Conservation (phyloP, 1,284 basidiomycete genomes). For the Irpex lacteus region DNA sequence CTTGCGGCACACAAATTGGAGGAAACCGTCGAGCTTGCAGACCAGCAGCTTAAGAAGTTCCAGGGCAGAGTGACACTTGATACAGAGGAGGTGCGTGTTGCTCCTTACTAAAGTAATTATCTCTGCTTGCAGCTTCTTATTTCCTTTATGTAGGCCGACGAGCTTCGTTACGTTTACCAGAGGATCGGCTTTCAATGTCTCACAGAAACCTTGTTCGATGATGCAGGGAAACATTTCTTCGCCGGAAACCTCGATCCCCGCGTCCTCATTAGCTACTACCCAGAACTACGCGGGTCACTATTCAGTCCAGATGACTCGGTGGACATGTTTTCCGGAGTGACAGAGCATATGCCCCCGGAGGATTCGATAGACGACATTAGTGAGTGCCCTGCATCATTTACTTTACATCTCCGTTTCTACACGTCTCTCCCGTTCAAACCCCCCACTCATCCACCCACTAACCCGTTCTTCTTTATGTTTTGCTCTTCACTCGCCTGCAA, state of each 20-base stretch:
- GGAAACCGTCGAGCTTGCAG: conserved; percentile 63
- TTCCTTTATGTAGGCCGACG: conserved; percentile 46
- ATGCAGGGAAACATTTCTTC: conserved; percentile 73
- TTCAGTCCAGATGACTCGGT: conserved; percentile 46
- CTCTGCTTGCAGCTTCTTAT: background rate
- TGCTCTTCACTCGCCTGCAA: conserved; percentile 17
- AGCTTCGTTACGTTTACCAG: conserved; percentile 74
- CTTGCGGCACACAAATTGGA: conserved; percentile 62
- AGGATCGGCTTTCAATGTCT: conserved; percentile 74
- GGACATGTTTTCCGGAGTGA: conserved; percentile 66
- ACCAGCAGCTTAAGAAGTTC: conserved; percentile 55
- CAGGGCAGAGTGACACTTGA: conserved; percentile 47
- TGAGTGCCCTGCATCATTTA: conserved; percentile 42
- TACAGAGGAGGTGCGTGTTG: conserved; percentile 47
- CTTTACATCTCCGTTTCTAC: conserved; percentile 13
- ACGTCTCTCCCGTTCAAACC: conserved; percentile 16
- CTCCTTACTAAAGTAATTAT: background rate
- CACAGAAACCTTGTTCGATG: conserved; percentile 69
- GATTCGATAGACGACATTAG: conserved; percentile 71
- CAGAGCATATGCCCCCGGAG: conserved; percentile 60
- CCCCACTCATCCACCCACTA: conserved; percentile 8
- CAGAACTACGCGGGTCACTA: conserved; percentile 60
- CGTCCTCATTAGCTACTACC: conserved; percentile 72
- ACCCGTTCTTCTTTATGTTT: background rate
- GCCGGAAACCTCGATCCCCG: conserved; percentile 75